These are phyloP conservation scores for Baorangia bicolor DNA, from an alignment of 768 basidiomycete species.

Conservation along the genomic window DNA sequence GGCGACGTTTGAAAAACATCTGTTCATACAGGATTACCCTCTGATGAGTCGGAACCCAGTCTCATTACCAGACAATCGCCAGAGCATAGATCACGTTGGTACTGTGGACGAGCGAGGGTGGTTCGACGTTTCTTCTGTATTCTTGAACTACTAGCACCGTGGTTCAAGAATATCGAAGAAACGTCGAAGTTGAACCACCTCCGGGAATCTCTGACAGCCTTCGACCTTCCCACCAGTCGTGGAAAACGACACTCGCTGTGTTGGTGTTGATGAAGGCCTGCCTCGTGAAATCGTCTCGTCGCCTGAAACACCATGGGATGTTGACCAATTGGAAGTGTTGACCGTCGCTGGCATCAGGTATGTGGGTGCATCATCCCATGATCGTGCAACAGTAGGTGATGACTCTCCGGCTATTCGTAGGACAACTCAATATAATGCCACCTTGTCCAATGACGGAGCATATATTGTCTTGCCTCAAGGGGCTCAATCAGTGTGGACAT, in stretches of 20 bases:
- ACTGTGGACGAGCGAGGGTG: neutral
- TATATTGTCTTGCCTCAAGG: too few relatives aligned
- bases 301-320: too few relatives aligned
- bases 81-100: neutral
- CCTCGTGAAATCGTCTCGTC: too few relatives aligned
- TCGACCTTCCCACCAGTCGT: neutral
- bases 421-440: too few relatives aligned
- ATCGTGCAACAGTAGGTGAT: neutral
- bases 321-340: too few relatives aligned
- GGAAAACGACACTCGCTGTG: neutral
- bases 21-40: neutral
- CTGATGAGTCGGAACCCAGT: neutral
- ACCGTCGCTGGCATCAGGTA: too few relatives aligned
- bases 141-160: too few relatives aligned
- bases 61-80: neutral
- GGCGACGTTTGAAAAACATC: neutral
- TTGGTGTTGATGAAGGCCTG: neutral
- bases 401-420: too few relatives aligned
- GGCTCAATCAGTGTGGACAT: too few relatives aligned
- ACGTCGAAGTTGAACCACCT: too few relatives aligned
- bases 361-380: neutral
- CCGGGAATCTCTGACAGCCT: neutral
- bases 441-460: too few relatives aligned
- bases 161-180: too few relatives aligned
- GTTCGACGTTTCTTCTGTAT: constrained; percentile 1